Evolutionary conservation across 2,329 filamentous ascomycete species (phyloP).

Genomic region (Xylaria sp.): DNA sequence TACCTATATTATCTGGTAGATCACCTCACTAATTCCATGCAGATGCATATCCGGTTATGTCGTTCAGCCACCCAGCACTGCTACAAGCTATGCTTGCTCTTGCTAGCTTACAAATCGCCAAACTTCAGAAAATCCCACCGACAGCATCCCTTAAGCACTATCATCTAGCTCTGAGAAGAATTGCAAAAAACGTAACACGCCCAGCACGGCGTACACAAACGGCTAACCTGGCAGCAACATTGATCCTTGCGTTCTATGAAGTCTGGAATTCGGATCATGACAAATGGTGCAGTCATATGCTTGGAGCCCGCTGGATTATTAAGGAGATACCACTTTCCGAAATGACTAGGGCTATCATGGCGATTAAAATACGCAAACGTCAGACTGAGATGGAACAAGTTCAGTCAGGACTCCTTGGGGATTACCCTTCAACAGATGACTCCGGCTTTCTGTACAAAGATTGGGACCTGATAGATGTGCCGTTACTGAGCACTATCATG

Average conservation of each 20-base stretch:
- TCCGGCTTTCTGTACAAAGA: conserved; percentile 38
- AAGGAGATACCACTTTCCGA: conserved; percentile 79
- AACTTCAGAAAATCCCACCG: conserved; percentile 73
- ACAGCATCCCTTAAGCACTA: conserved; percentile 92
- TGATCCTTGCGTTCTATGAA: conserved; percentile 90
- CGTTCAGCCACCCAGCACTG: conserved; percentile 83
- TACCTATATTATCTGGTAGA: neutral
- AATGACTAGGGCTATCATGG: conserved; percentile 74
- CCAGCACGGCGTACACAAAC: conserved; percentile 72
- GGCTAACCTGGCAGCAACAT: conserved; percentile 84
- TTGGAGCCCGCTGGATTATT: conserved; percentile 82
- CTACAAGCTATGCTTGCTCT: conserved; percentile 90
- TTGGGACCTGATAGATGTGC: conserved; percentile 47
- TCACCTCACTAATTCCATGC: conserved; percentile 33
- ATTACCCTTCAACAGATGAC: conserved; percentile 35
- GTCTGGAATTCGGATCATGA: conserved; percentile 93
- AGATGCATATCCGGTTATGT: conserved; percentile 83
- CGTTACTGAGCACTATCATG: conserved; percentile 51
- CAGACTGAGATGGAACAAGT: conserved; percentile 37
- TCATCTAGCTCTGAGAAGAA: conserved; percentile 78
- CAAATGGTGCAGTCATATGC: conserved; percentile 93
- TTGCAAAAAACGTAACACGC: conserved; percentile 77
- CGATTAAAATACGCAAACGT: conserved; percentile 56
- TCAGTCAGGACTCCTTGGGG: conserved; percentile 32
- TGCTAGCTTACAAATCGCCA: conserved; percentile 85